phyloP scores from a whole-genome alignment of 331 rosid species.

The Spiraea crenata region DNA sequence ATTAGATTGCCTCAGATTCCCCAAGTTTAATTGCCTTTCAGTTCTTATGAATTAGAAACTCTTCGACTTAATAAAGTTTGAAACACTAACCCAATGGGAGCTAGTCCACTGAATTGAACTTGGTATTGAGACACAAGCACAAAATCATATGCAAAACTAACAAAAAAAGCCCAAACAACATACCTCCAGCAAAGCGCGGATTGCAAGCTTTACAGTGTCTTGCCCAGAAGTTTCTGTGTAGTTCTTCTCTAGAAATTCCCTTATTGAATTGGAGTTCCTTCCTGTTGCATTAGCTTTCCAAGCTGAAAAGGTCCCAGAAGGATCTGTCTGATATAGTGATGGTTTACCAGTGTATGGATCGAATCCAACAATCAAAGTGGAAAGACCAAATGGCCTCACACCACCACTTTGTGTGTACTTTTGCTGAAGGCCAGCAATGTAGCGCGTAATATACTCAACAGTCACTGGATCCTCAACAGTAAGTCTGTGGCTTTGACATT shows the following conservation, averaged over 20 bases:
- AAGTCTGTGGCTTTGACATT: constrained; percentile 96
- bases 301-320: constrained; percentile 96
- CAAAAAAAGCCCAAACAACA: constrained; percentile 18
- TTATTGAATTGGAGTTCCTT: constrained; percentile 85
- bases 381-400: constrained; percentile 94
- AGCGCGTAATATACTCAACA: constrained; percentile 88
- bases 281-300: constrained; percentile 99
- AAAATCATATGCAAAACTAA: constrained; percentile 8
- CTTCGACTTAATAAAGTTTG: background rate
- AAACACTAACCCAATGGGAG: background rate
- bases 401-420: constrained; percentile 99
- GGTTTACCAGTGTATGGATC: constrained; percentile 79
- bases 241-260: constrained; percentile 93
- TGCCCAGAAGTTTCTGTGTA: constrained; percentile 87
- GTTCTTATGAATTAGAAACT: background rate
- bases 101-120: background rate
- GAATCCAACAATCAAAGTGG: constrained; percentile 90
- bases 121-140: background rate
- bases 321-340: constrained; percentile 87
- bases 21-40: background rate
- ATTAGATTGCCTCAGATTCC: background rate
- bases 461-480: constrained; percentile 96
- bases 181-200: constrained; percentile 96
- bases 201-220: constrained; percentile 88
- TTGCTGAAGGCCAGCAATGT: constrained; percentile 98